Percentiles rank a stretch among this genome's conserved stretches.
Evolutionary conservation across 345 rosid species (phyloP).

Genomic region (Moringa oleifera): DNA sequence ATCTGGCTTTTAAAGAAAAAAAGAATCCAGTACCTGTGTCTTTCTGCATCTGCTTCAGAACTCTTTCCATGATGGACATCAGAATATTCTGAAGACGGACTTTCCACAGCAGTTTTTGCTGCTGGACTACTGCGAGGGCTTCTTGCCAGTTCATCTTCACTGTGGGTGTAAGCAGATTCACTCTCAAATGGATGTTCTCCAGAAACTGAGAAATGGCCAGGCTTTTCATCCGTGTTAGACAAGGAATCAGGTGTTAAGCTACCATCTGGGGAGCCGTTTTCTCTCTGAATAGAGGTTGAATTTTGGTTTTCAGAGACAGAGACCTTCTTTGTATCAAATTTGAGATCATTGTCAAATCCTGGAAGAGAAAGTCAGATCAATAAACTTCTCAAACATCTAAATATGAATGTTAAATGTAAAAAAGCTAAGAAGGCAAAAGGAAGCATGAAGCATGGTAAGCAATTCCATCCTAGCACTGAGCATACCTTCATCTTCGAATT

Average conservation of each 20-base stretch:
- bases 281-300: slow-evolving; percentile 35
- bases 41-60: slow-evolving; percentile 54
- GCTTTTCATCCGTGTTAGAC: slow-evolving; percentile 44
- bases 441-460: slow-evolving; percentile 5
- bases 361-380: slow-evolving; percentile 22
- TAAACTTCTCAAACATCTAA: slow-evolving; percentile 3
- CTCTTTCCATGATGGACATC: slow-evolving; percentile 50
- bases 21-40: slow-evolving; percentile 35
- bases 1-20: background rate
- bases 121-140: slow-evolving; percentile 81
- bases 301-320: slow-evolving; percentile 31
- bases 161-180: slow-evolving; percentile 54
- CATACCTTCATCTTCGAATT: slow-evolving; percentile 94
- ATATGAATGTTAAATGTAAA: slow-evolving; percentile 6
- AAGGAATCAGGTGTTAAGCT: slow-evolving; percentile 44
- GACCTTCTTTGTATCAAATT: slow-evolving; percentile 41
- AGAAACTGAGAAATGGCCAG: slow-evolving; percentile 34
- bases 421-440: slow-evolving; percentile 1
- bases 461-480: background rate
- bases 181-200: slow-evolving; percentile 44
- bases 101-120: slow-evolving; percentile 52
- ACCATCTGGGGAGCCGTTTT: slow-evolving; percentile 46
- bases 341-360: slow-evolving; percentile 86
- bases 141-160: slow-evolving; percentile 81
- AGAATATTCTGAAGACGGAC: slow-evolving; percentile 62